Evolutionary conservation across 2,329 filamentous ascomycete species (phyloP), one percentile per base, ranked within the genome.

Genomic region (Penicillium olsonii): DNA sequence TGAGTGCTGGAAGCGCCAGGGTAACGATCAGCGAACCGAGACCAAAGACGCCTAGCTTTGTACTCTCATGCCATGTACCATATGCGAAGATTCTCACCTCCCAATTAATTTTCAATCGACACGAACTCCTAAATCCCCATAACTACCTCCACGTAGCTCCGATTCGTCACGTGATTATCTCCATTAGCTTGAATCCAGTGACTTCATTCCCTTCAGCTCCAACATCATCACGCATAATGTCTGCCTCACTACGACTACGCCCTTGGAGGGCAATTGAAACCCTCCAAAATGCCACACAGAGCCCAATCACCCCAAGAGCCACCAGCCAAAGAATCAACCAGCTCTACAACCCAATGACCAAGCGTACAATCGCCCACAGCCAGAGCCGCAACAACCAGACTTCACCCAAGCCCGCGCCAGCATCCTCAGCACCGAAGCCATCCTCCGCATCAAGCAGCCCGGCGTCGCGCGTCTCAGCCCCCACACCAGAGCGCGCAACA

Each of bases 1-100:
- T 64, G 82, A 87, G 63, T 97, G 92, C 72, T 97, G 92, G 92
- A 96, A 95, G 74, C 80, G 79, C 56, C 86, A 95, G 63, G 86
- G 90, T 41, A 97, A 97, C 69, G 86, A 95, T 63, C 76, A 87
- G 68, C 83, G 94, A 64, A 96, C 92, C 0, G 80, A 80, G 45
- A 85, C 81, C 35, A 92, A 90, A 66, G 86, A 95, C 66, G 80
- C 78, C 31, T 83, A 60, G 35, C 22, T 50, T 4, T 42, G 9
- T 43, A 37, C 37, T 41, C 35, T 27, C 40, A n/a, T 17, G 15
- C 17, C 34, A 15, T 39, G 38, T 40, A 40, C n/a, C 35, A 40
- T 40, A 37, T 40, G 26, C 22, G 40, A 34, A 24, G 22, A 24
- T 24, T 24, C 22, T 24, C 22, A 24, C 4, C 22, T 24, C 22